These are phyloP conservation scores for Fonsecaea erecta DNA, from an alignment of 2,329 filamentous ascomycete species.

Conservation along the genomic window DNA sequence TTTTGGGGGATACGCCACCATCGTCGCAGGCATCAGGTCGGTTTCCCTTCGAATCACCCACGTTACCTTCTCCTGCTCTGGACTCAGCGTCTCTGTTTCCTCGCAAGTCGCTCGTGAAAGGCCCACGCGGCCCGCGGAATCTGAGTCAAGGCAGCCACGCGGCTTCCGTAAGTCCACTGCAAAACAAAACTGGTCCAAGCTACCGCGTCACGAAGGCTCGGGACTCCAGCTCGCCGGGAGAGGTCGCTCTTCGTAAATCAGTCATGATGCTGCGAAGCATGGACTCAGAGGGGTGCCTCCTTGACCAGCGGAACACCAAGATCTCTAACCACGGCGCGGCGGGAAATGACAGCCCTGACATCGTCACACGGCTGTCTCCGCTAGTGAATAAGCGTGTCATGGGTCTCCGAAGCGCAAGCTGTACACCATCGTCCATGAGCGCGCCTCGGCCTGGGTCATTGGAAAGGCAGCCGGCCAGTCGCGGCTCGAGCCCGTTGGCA, in stretches of 20 bases:
- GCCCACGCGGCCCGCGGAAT: constrained; percentile 34
- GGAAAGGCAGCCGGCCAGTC: constrained; percentile 20
- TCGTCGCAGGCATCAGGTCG: constrained; percentile 10
- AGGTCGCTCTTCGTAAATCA: constrained; percentile 43
- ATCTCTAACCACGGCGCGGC: not conserved
- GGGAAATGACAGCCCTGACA: constrained; percentile 2
- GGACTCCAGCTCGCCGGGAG: constrained; percentile 25
- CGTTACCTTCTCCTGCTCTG: constrained; percentile 25
- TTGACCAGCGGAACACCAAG: constrained; percentile 18
- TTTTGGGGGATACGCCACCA: constrained; percentile 14
- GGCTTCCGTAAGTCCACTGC: constrained; percentile 33
- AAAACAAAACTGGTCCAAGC: constrained; percentile 17
- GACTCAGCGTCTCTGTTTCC: constrained; percentile 24
- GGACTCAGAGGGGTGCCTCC: constrained; percentile 34
- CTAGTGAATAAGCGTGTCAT: constrained; percentile 24
- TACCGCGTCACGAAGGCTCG: constrained; percentile 24
- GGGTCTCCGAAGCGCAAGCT: constrained; percentile 19
- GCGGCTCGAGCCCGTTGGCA: constrained; percentile 24
- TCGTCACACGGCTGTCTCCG: constrained; percentile 3
- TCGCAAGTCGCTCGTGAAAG: constrained; percentile 29
- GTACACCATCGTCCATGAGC: constrained; percentile 19
- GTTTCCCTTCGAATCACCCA: constrained; percentile 24
- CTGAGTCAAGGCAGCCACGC: constrained; percentile 27
- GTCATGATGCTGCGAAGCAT: constrained; percentile 40
- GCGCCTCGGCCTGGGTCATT: constrained; percentile 26